Evolutionary conservation across 768 basidiomycete species (phyloP), one percentile per base, ranked within the genome.

Genomic region (Tephrocybe sp.): DNA sequence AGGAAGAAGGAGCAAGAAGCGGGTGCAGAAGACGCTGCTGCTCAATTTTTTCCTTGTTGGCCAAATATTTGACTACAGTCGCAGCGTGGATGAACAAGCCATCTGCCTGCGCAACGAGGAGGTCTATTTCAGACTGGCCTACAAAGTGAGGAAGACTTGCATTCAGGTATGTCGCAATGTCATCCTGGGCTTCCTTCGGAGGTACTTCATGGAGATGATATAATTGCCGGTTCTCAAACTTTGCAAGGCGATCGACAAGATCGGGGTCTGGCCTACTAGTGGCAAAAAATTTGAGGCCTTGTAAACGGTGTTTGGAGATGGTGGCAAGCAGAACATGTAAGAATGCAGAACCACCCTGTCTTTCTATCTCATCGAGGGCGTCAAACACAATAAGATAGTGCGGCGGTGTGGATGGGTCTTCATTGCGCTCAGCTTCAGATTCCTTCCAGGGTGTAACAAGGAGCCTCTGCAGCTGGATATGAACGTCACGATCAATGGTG

Each of bases 21-120:
- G 5, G 5, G 27, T 50, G 42, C 62, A 38, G 22, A 55, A 57
- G 24, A 48, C 57, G 34, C 61, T 54, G 5, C 11, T 29, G 27
- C 11, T 29, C 27, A 5, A 5, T 11, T 5, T 29, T 11, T 5
- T 5, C 11, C 27, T 5, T 5, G 5, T 29, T 29, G 27, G 27
- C 11, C 27, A 29, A 29, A 5, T 5, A 29, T 29, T 11, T 29
- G 6, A 29, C 27, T 29, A 11, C 55, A 0, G 63, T 66, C 16
- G 64, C 57, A 24, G 65, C 64, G 36, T 59, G 63, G 36, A 66
- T 64, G 54, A 66, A 66, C 11, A 65, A 44, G 10, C 62, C 64
- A 46, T 25, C 54, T 12, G 57, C 56, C 7, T 43, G 45, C 13
- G 43, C 42, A 5, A 40, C 49, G 27, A 65, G 55, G 34, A 52